Percentiles rank a stretch among this genome's conserved stretches.
phyloP scores from a whole-genome alignment of 1,139 yeast species.

The Saccharomycopsis phalli region DNA sequence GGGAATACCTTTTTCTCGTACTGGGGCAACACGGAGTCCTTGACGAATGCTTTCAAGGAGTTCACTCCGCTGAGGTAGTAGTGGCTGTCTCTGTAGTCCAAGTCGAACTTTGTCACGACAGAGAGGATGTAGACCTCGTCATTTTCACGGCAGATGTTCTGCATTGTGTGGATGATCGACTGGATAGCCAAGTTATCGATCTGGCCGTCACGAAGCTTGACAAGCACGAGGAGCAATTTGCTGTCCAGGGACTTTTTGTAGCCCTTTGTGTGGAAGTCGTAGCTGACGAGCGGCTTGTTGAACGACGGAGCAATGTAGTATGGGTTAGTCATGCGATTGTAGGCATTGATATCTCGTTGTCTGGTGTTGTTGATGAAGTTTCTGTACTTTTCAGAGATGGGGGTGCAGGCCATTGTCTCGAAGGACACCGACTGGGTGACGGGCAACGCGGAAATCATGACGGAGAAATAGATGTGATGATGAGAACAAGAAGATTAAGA shows the following conservation, averaged over 20 bases:
- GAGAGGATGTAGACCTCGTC: constrained; percentile 15
- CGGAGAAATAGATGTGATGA: not conserved
- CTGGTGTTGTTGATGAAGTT: constrained; percentile 11
- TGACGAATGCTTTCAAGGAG: not conserved
- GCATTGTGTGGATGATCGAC: constrained; percentile 9
- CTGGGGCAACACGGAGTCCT: constrained; percentile 4
- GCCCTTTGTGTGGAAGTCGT: constrained; percentile 10
- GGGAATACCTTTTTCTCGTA: constrained; percentile 4
- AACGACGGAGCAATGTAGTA: constrained; percentile 19
- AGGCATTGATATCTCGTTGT: constrained; percentile 17
- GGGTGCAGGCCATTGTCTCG: constrained; percentile 15
- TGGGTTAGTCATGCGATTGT: constrained; percentile 16
- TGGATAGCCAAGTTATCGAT: constrained; percentile 11
- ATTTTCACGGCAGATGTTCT: constrained; percentile 8
- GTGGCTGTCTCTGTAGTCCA: constrained; percentile 9
- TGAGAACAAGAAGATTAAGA: not conserved
- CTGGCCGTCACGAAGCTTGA: constrained; percentile 9
- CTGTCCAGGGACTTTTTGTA: constrained; percentile 7
- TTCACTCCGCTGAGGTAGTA: constrained; percentile 8
- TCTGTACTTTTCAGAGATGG: constrained; percentile 15
- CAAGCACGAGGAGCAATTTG: constrained; percentile 9
- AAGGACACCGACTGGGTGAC: constrained; percentile 14
- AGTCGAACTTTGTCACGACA: constrained; percentile 12
- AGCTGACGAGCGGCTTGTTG: constrained; percentile 18
- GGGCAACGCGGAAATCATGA: too few species aligned